Evolutionary conservation across 306 rosid species (phyloP), one percentile per base, ranked within the genome.

Genomic region (Nissolia schottii): DNA sequence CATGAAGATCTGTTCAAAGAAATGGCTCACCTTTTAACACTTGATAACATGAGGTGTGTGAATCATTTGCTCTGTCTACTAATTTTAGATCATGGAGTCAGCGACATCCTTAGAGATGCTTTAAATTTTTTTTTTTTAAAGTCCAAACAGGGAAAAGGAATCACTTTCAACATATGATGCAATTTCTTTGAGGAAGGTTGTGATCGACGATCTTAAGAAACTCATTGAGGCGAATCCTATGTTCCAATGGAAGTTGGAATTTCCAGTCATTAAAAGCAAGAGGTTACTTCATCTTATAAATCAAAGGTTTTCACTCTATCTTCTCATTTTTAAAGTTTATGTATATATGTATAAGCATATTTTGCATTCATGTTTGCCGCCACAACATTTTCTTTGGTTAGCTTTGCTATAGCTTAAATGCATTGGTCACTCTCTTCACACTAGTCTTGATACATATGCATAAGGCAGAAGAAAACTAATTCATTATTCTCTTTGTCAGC

Each of bases 271-370:
- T 18, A 22, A 6, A 70, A 18, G 34, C 18, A 57, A 27, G 19
- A 63, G 84, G 49, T 34, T 75, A 32, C 35, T 7, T 13, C 23
- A 19, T 43, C 78, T 80, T 48, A 8, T 80, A 24, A 80, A 55
- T 29, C 74, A 55, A 70, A 80, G 84, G 78, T 80, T 56, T n/a
- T 63, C 51, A 27, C 54, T 45, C 24, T 80, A 15, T 28, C 50
- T 38, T 65, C 48, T 40, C 19, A 49, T 34, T 13, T 71, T n/a
- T 27, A 23, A 13, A 74, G 41, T 19, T 55, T 18, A 54, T 63
- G 20, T 37, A n/a, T 37, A 37, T 37, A 18, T 27, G 9, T 14
- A 28, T 20, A 34, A 22, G 41, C 41, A 48, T 25, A 49, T 34
- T 34, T 60, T 37, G n/a, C 16, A 25, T 50, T 49, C 16, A 3